Evolutionary conservation across 345 rosid genomes (phyloP).

Genomic region (Erysimum cheiranthoides): DNA sequence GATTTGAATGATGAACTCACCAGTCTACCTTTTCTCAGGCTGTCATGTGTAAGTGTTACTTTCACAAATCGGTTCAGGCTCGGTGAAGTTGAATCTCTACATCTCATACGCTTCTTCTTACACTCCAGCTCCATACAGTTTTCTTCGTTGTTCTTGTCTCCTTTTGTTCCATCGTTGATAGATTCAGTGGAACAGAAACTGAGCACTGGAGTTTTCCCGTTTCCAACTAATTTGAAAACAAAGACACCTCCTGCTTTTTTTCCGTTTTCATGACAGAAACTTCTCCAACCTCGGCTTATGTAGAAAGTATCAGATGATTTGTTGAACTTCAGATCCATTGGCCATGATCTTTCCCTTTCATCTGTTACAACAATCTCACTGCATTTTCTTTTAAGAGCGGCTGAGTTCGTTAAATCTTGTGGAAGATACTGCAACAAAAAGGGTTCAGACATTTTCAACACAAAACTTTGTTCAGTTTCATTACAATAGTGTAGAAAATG

Average conservation of each 20-base stretch:
- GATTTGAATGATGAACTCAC: constrained; percentile 13
- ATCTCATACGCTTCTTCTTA: constrained; percentile 12
- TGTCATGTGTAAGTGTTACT: constrained; percentile 6
- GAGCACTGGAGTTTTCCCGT: neutral
- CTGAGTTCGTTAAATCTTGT: neutral
- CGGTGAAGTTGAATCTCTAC: neutral
- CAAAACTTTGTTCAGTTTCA: neutral
- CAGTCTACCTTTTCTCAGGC: neutral
- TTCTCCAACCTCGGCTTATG: constrained; percentile 27
- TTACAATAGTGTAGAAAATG: neutral
- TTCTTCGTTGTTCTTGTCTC: neutral
- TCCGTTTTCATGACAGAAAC: constrained; percentile 2
- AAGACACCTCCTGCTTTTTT: neutral
- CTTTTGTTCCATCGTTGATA: neutral
- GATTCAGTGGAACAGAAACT: constrained; percentile 4
- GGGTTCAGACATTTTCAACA: constrained; percentile 9
- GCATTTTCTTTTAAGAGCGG: neutral
- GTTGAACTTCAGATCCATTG: neutral
- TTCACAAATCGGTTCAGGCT: constrained; percentile 7
- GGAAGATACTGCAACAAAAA: constrained; percentile 24
- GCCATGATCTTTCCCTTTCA: neutral
- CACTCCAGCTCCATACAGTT: neutral
- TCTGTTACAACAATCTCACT: neutral
- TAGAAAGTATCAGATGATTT: neutral
- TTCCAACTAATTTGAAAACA: neutral